Base-by-base conservation (phyloP, 1,284 basidiomycete genomes). In the Pseudozyma sp. region DNA sequence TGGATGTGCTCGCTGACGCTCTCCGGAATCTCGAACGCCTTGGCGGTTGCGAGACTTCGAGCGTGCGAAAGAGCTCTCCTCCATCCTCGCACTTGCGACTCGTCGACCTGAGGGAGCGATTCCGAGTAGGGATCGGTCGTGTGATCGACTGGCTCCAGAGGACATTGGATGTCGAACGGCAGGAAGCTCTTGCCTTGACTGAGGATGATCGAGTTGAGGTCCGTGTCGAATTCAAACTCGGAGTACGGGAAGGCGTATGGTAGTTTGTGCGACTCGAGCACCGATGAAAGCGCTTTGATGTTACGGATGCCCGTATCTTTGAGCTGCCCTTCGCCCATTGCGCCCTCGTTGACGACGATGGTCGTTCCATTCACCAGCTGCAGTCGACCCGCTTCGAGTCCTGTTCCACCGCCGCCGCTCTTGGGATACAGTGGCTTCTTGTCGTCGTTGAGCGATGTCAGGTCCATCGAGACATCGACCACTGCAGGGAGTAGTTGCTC, bases 181-280 rank as follows among this genome's bases (percentile, higher is more conserved):
- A 83, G 60, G 54, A 86, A 78, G 19, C 82, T 79, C 74, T 88
- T 88, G 35, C 92, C 92, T 68, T 90, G 88, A 50, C 88, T 88
- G 7, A 92, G 82, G 0, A 92, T 85, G 30, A 94, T 75, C 61
- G 91, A 88, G 42, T 85, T 87, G 19, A 92, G 86, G 75, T 94
- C 92, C 1, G 92, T 92, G 31, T 90, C 88, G 78, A 94, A 92
- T 11, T 89, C 86, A 80, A 92, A 93, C 31, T 82, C 81, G 77
- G 90, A 91, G 84, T 89, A 94, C 0, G 93, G 93, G 83, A 94
- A 94, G 34, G 88, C 85, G 81, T 94, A 94, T 11, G 89, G 87
- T n/a, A 94, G 85, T 3, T 89, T 90, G 79, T 93, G 92, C 14
- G 86, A 85, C 43, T 86, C 86, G 80, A 94, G 89, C 60, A 89